Evolutionary conservation across 768 basidiomycete genomes (phyloP).

Genomic region (Tylopilus rubrobrunneus): DNA sequence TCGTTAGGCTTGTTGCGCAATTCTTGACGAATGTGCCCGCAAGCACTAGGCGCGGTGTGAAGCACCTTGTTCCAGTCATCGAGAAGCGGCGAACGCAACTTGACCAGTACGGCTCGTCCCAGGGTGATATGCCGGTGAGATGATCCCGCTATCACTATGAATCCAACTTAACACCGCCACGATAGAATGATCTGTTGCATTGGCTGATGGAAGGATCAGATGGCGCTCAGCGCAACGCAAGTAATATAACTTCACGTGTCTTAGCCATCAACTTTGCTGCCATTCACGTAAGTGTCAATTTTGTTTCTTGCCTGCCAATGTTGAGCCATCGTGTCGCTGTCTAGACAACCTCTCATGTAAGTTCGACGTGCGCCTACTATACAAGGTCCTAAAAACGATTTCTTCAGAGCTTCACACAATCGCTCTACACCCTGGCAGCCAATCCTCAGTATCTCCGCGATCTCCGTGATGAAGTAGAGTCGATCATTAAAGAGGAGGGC

Average conservation of each 20-base stretch:
- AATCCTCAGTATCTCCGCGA: slow-evolving; percentile 13
- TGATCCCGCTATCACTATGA: not conserved
- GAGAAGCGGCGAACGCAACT: slow-evolving; percentile 1
- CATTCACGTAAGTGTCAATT: slow-evolving; percentile 11
- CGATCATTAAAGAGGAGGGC: slow-evolving; percentile 10
- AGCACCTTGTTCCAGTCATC: slow-evolving; percentile 27
- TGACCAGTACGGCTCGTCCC: not conserved
- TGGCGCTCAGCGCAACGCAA: slow-evolving; percentile 7
- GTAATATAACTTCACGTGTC: slow-evolving; percentile 20
- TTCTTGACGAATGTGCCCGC: slow-evolving; percentile 1
- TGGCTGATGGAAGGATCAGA: slow-evolving; percentile 31
- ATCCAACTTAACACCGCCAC: not conserved
- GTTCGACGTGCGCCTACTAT: not conserved
- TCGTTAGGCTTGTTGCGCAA: not conserved
- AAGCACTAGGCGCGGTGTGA: slow-evolving; percentile 6
- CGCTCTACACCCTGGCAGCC: slow-evolving; percentile 7
- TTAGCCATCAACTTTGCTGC: slow-evolving; percentile 22
- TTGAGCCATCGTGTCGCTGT: not conserved
- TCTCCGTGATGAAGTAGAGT: slow-evolving; percentile 17
- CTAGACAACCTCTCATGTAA: slow-evolving; percentile 13
- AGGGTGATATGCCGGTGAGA: not conserved
- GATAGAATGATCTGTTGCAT: slow-evolving; percentile 31
- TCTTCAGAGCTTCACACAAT: slow-evolving; percentile 10
- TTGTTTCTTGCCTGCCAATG: not conserved
- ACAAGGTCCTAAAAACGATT: not conserved